Evolutionary conservation across 257 asterid species (phyloP), one percentile per base, ranked within the genome.

Genomic region (Ophiorrhiza pumila): DNA sequence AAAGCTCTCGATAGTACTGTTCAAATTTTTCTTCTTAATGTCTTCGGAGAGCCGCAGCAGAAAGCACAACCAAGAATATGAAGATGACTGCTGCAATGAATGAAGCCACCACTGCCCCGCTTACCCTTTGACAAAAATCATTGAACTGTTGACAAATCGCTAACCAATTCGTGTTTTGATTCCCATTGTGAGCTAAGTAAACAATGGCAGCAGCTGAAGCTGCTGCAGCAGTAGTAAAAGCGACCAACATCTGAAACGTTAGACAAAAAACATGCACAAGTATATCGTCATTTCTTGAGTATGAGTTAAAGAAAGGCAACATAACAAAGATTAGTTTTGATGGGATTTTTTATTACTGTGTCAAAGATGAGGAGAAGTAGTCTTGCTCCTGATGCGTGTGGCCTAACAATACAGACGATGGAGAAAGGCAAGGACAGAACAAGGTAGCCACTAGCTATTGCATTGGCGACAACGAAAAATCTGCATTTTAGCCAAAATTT

Each of bases 41-140:
- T 46, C 85, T 82, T 71, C 87, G 85, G 50, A 92, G 93, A 74
- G 93, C 83, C 56, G 79, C 74, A 31, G 85, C 97, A 23, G 96
- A 90, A 23, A 88, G 86, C 79, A 92, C 60, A 8, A 90, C 85
- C 77, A 92, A 72, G 83, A 87, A 76, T 35, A 86, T 58, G 79
- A 87, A 78, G 71, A 83, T 65, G 57, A 62, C 74, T 3, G 93
- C 87, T 0, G 96, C 91, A 45, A 92, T 78, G 81, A 92, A 84
- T 5, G 96, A 92, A 37, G 92, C 96, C 81, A 90, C 92, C 76
- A 92, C 96, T 0, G 96, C 96, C n/a, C 96, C 89, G 60, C 98
- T 92, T 14, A 81, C 90, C 0, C 83, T 81, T 79, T 87, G 90
- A 87, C 97, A 90, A 75, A 92, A 92, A 83, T 88, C 88, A 49